These are phyloP conservation scores for Arthrinium phaeospermum DNA, from an alignment of 2,329 filamentous ascomycete genomes.

Conservation along the genomic window DNA sequence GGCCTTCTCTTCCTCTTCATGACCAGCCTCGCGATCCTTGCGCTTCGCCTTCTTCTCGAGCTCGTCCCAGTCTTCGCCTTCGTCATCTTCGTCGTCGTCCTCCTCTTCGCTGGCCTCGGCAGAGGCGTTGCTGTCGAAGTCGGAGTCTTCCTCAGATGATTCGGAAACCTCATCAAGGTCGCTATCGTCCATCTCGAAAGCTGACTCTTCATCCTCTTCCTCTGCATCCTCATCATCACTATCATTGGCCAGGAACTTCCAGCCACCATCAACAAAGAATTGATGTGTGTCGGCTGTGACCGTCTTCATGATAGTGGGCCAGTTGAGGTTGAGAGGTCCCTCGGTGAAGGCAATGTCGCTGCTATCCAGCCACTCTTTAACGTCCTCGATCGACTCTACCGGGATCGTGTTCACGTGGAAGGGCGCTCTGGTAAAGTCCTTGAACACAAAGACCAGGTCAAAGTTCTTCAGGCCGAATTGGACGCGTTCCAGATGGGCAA, in stretches of 20 bases:
- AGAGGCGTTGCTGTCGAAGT: constrained; percentile 89
- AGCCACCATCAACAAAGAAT: constrained; percentile 95
- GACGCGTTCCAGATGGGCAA: constrained; percentile 95
- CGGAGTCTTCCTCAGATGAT: constrained; percentile 80
- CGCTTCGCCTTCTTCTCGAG: constrained; percentile 90
- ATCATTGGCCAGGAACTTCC: constrained; percentile 89
- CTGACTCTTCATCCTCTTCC: constrained; percentile 87
- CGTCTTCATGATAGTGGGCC: constrained; percentile 99
- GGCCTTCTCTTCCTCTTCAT: constrained; percentile 71
- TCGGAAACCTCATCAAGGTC: constrained; percentile 85
- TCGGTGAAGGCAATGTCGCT: constrained; percentile 95
- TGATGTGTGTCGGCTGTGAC: constrained; percentile 91
- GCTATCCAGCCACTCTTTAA: constrained; percentile 97
- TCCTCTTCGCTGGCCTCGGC: constrained; percentile 81
- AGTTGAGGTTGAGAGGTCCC: constrained; percentile 96
- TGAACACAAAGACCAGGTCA: constrained; percentile 97
- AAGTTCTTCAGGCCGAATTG: constrained; percentile 98
- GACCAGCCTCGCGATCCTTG: constrained; percentile 70
- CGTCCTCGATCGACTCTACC: constrained; percentile 89
- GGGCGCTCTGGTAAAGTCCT: constrained; percentile 90
- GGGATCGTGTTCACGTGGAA: constrained; percentile 98
- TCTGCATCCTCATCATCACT: constrained; percentile 84
- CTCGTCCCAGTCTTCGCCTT: constrained; percentile 92
- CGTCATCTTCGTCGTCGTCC: constrained; percentile 77
- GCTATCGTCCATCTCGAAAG: constrained; percentile 87